Evolutionary conservation across 1,284 basidiomycete genomes (phyloP), one percentile per base, ranked within the genome.

Genomic region (Blastosporella zonata): DNA sequence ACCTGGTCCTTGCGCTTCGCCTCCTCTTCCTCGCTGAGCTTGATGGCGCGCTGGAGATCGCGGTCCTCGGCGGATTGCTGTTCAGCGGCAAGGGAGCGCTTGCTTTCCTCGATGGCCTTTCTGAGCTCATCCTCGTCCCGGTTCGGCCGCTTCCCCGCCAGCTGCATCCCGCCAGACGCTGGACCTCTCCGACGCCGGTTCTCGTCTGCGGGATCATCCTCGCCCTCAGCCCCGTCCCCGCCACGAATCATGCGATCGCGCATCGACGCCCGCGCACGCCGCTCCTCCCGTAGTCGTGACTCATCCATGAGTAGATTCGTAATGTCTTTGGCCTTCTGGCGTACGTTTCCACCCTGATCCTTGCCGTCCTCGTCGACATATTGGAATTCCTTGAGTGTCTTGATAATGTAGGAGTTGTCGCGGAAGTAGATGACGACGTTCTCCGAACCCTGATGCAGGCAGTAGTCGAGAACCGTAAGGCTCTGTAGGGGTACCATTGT

Each of bases 251-350:
- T 96, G 15, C 96, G 84, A 72, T 97, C 93, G 35, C 94, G 84
- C 95, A 98, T 99, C 53, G 82, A 79, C 2, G 94, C 93, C 21
- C 96, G 79, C 39, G 82, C 81, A 20, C 87, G 78, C 36, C 97
- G 81, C 67, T 96, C 94, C 55, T 92, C 84, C 6, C 93, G 82
- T 49, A 99, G 78, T 13, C 95, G 81, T 3, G 78, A 70, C 57
- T 97, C 89, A 65, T 99, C 97, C 64, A 84, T 78, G n/a, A 99
- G 79, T 6, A 99, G 79, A 64, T 95, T 95, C 33, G 94, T 96
- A 67, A 99, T 98, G 63, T 99, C 97, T 68, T 99, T 99, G 9
- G 97, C 97, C 74, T 99, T 99, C 66, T 98, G 96, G 33, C 97
- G 86, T 17, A 99, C 96, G 68, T 99, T 99, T 39, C 93, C 93